These are phyloP conservation scores for Pisolithus marmoratus DNA, from an alignment of 768 basidiomycete species.

Conservation along the genomic window DNA sequence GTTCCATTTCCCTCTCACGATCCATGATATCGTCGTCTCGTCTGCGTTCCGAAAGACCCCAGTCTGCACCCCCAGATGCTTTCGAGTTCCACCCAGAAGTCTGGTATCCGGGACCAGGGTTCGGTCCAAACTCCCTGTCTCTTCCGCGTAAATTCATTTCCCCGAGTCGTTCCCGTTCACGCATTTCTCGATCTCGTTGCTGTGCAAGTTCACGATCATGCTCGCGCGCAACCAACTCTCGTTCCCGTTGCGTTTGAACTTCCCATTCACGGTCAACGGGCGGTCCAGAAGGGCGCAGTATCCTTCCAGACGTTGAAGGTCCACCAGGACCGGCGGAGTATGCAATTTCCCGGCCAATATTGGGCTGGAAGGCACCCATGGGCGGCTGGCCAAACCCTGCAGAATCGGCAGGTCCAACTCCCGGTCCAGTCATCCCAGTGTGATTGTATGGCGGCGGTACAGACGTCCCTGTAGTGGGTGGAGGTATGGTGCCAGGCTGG, in stretches of 20 bases:
- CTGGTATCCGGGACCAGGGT: conserved; percentile 11
- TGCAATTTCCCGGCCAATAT: conserved; percentile 7
- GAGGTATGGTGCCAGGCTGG: conserved; percentile 9
- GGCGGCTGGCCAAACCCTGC: conserved; percentile 18
- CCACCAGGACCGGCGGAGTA: conserved; percentile 16
- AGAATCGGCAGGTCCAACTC: conserved; percentile 11
- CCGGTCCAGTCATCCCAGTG: conserved; percentile 5
- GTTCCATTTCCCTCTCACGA: conserved; percentile 26
- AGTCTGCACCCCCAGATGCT: conserved; percentile 23
- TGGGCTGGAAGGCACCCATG: conserved; percentile 23
- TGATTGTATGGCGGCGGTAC: not conserved
- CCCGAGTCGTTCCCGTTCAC: conserved; percentile 21
- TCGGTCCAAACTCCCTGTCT: conserved; percentile 23
- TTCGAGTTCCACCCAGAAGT: conserved; percentile 30
- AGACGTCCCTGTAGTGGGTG: conserved; percentile 3
- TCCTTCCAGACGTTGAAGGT: conserved; percentile 14
- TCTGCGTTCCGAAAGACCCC: conserved; percentile 30
- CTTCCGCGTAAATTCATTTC: conserved; percentile 18
- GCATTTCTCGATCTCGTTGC: conserved; percentile 21
- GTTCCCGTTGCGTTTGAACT: conserved; percentile 19
- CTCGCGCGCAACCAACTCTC: conserved; percentile 11
- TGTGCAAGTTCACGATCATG: conserved; percentile 9
- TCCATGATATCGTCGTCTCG: conserved; percentile 32
- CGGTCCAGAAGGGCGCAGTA: conserved; percentile 19
- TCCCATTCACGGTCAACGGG: conserved; percentile 31